Conservation (phyloP, 768 basidiomycete genomes). For the Pholiota conissans region DNA sequence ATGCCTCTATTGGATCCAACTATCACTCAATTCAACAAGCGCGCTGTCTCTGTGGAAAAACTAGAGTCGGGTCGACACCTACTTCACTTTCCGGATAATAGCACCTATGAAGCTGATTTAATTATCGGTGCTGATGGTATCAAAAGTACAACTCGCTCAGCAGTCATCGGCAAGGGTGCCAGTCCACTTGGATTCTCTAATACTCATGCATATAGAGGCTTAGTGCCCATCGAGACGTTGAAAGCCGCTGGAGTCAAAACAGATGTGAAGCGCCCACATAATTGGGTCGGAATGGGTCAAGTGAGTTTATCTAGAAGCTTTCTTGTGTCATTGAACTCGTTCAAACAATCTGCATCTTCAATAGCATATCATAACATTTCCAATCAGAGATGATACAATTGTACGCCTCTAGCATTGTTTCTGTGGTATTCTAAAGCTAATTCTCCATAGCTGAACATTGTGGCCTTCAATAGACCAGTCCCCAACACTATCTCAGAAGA, state of each 20-base stretch:
- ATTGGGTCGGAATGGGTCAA: slow-evolving; percentile 46
- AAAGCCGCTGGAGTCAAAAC: slow-evolving; percentile 42
- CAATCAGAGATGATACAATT: slow-evolving; percentile 41
- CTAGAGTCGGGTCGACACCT: slow-evolving; percentile 26
- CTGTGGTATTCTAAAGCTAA: background rate
- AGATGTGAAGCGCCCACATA: slow-evolving; percentile 32
- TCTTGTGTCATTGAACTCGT: background rate
- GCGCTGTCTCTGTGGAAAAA: slow-evolving; percentile 37
- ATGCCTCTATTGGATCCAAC: slow-evolving; percentile 40
- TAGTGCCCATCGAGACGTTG: slow-evolving; percentile 42
- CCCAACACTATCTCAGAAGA: slow-evolving; percentile 10
- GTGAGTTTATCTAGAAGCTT: slow-evolving; percentile 26
- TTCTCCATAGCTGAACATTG: slow-evolving; percentile 43
- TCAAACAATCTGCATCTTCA: background rate
- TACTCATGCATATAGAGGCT: slow-evolving; percentile 47
- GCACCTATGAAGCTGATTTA: slow-evolving; percentile 39
- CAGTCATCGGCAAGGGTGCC: slow-evolving; percentile 47
- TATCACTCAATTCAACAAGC: slow-evolving; percentile 49
- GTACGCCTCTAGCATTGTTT: slow-evolving; percentile 25
- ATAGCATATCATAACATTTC: slow-evolving; percentile 55
- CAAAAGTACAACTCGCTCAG: slow-evolving; percentile 48
- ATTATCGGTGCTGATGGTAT: slow-evolving; percentile 51
- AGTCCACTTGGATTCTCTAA: slow-evolving; percentile 43
- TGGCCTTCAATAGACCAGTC: slow-evolving; percentile 23
- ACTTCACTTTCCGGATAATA: slow-evolving; percentile 51